Percentiles rank a stretch among this genome's conserved stretches.
Evolutionary conservation across 768 basidiomycete species (phyloP).

Genomic region (Serendipita vermifera): DNA sequence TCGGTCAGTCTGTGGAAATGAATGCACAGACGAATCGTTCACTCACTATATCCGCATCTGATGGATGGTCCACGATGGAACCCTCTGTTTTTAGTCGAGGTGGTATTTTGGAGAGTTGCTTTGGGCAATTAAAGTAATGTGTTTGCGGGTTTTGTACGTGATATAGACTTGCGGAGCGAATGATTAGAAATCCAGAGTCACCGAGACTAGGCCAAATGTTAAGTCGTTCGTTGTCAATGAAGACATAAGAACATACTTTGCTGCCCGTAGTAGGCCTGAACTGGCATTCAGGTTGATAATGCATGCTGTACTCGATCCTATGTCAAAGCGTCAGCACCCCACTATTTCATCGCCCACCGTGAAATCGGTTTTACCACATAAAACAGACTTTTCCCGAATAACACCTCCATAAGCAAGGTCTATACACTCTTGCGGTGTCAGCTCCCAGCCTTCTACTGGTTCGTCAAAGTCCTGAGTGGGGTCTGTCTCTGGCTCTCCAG

Average conservation of each 20-base stretch:
- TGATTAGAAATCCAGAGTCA: slow-evolving; percentile 29
- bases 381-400: slow-evolving; percentile 44
- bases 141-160: slow-evolving; percentile 28
- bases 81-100: not conserved
- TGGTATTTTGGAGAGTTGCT: slow-evolving; percentile 25
- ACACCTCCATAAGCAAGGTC: slow-evolving; percentile 61
- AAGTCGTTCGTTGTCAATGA: not conserved
- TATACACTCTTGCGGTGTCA: slow-evolving; percentile 47
- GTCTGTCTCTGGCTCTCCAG: slow-evolving; percentile 72
- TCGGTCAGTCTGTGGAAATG: slow-evolving; percentile 10
- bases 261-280: slow-evolving; percentile 59
- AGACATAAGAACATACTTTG: slow-evolving; percentile 42
- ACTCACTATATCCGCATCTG: slow-evolving; percentile 6
- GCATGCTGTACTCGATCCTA: slow-evolving; percentile 79
- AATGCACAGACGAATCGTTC: too few species aligned
- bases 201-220: slow-evolving; percentile 39
- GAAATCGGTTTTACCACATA: slow-evolving; percentile 19
- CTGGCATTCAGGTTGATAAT: slow-evolving; percentile 61
- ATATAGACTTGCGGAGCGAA: slow-evolving; percentile 15
- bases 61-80: slow-evolving; percentile 14
- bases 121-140: slow-evolving; percentile 36
- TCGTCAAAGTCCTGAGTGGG: slow-evolving; percentile 61
- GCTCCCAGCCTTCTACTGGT: slow-evolving; percentile 52
- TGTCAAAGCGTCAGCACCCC: slow-evolving; percentile 16
- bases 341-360: not conserved